Base-by-base conservation (phyloP, 192 early-diverging fungal species). In the Chytriomyces hyalinus region DNA sequence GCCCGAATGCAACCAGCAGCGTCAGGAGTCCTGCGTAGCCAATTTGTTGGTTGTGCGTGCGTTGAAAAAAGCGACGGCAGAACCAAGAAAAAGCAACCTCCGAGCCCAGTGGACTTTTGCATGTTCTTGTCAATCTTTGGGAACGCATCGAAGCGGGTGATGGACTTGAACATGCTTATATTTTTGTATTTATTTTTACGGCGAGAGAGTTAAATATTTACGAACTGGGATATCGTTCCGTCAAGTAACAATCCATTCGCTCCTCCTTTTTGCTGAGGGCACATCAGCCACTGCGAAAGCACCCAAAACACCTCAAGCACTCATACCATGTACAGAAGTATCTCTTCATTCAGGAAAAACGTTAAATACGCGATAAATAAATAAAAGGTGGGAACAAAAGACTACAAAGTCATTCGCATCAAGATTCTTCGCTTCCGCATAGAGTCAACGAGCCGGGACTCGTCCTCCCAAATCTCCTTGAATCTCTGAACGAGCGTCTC, bases 111-210 rank as follows among this genome's bases (percentile, higher is more conserved):
- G 44, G 89, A 82, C 60, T 90, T 81, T 67, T 94, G 91, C 73
- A 93, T 91, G 51, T 91, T 90, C 36, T 82, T 79, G 71, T 97
- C 95, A 57, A 96, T 90, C 81, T 97, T 97, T 17, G 91, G 92
- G 73, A 97, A 97, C 9, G 92, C 96, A 85, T 97, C 95, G 48
- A 93, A 85, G 11, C 53, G 43, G 7, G 76, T 47, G 2, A 75
- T 13, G 11, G 36, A 22, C 49, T 75, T 75, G 26, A 75, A 36
- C 73, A 75, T 75, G 36, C 36, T 36, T 36, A 36, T 36, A 2
- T 36, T 36, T 36, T 36, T 36, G 36, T 36, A 36, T 36, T 36
- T 36, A 36, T 36, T 36, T 36, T 36, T 1, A 2, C 36, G 36
- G 1, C 0, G 1, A 4, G 36, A 26, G 24, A 26, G 24, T 26